Conservation (phyloP, 2,329 filamentous ascomycete species). For the Diplodia intermedia region DNA sequence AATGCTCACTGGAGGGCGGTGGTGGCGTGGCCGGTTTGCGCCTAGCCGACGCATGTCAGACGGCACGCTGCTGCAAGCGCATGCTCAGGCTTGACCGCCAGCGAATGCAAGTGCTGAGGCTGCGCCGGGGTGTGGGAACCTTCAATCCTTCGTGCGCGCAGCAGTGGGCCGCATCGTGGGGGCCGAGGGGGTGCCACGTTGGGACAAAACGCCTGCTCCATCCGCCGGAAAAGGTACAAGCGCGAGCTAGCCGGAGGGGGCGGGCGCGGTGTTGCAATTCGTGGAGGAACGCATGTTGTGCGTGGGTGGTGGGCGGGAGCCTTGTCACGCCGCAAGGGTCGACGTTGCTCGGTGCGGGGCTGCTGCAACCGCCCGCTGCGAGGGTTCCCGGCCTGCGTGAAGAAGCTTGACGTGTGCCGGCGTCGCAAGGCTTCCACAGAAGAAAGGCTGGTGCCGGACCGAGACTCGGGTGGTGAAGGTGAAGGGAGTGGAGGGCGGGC, state of each 20-base stretch:
- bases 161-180: slow-evolving; percentile 1
- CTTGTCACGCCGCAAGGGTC: neutral
- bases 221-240: slow-evolving; percentile 4
- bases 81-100: neutral
- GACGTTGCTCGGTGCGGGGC: neutral
- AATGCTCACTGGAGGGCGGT: slow-evolving; percentile 11
- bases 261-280: slow-evolving; percentile 16
- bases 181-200: slow-evolving; percentile 1
- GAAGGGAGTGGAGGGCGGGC: neutral
- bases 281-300: neutral
- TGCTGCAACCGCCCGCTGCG: slow-evolving; percentile 1
- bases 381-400: neutral
- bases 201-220: neutral
- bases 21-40: slow-evolving; percentile 17
- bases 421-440: neutral
- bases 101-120: slow-evolving; percentile 2
- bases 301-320: neutral
- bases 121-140: slow-evolving; percentile 7
- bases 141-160: slow-evolving; percentile 4
- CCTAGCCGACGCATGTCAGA: slow-evolving; percentile 20
- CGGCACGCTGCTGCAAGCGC: neutral
- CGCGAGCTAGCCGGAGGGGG: slow-evolving; percentile 46
- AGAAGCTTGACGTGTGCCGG: neutral
- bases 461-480: neutral
- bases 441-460: slow-evolving; percentile 1